Conservation (phyloP, 805 yeast species). For the Candida nitratophila region DNA sequence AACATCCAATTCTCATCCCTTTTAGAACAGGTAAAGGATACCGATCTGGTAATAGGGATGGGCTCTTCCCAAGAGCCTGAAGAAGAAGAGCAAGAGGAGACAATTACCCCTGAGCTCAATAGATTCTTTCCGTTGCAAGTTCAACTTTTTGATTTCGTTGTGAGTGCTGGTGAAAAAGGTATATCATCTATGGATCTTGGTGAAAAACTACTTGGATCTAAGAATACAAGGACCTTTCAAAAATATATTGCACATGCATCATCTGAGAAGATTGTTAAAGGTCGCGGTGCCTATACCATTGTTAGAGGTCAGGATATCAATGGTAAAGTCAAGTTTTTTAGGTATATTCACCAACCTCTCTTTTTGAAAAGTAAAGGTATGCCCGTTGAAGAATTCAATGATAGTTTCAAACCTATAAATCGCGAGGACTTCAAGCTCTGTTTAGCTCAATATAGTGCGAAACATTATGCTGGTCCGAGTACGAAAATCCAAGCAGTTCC, state of each 20-base stretch:
- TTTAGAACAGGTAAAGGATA: conserved; percentile 7
- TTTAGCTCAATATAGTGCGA: conserved; percentile 11
- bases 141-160: conserved; percentile 51
- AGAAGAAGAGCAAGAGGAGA: conserved; percentile 25
- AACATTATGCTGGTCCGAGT: conserved; percentile 3
- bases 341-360: conserved; percentile 47
- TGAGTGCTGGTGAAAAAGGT: conserved; percentile 39
- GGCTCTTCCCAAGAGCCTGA: no score
- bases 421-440: neutral
- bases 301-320: conserved; percentile 63
- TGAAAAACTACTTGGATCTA: conserved; percentile 44
- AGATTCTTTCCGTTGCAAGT: conserved; percentile 54
- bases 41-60: conserved; percentile 3
- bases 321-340: conserved; percentile 66
- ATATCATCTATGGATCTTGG: conserved; percentile 51
- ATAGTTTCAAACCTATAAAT: neutral
- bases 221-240: conserved; percentile 30
- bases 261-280: conserved; percentile 13
- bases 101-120: conserved; percentile 33
- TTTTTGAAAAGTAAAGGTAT: conserved; percentile 27
- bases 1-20: conserved; percentile 19
- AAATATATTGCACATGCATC: conserved; percentile 7
- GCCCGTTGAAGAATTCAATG: conserved; percentile 2
- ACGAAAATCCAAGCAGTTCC: conserved; percentile 5
- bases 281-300: conserved; percentile 28